Evolutionary conservation across 2,329 filamentous ascomycete genomes (phyloP).

Genomic region (Chaetomiaceae sp.): DNA sequence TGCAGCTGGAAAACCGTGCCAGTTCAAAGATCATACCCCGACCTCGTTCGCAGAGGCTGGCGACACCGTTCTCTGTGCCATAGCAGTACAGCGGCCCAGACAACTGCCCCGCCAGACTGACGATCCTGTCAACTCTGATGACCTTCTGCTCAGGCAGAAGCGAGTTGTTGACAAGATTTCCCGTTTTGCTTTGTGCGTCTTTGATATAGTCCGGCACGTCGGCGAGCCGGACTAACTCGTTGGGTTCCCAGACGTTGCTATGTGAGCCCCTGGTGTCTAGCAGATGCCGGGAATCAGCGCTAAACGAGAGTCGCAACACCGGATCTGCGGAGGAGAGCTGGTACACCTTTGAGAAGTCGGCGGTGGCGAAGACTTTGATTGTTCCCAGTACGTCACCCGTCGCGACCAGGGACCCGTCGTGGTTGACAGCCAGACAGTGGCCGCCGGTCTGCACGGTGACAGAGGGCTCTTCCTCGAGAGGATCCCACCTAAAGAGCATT

Average conservation of each 20-base stretch:
- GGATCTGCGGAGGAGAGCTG: slow-evolving; percentile 26
- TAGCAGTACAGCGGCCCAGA: slow-evolving; percentile 10
- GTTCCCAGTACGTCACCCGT: slow-evolving; percentile 26
- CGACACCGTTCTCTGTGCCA: slow-evolving; percentile 10
- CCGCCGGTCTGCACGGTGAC: slow-evolving; percentile 23
- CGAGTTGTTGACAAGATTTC: not conserved
- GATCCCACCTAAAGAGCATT: slow-evolving; percentile 32
- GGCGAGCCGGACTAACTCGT: slow-evolving; percentile 15
- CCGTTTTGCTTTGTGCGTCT: not conserved
- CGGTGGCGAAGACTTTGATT: slow-evolving; percentile 24
- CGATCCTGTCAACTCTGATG: not conserved
- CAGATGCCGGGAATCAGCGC: slow-evolving; percentile 19
- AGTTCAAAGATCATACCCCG: slow-evolving; percentile 4
- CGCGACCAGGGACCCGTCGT: slow-evolving; percentile 26
- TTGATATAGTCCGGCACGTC: slow-evolving; percentile 11
- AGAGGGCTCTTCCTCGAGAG: slow-evolving; percentile 24
- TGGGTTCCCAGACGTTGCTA: slow-evolving; percentile 26
- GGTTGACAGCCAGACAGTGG: slow-evolving; percentile 22
- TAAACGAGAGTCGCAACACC: slow-evolving; percentile 17
- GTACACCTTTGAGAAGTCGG: slow-evolving; percentile 25
- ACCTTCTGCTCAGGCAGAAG: not conserved
- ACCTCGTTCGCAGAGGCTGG: slow-evolving; percentile 1
- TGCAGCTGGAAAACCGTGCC: not conserved
- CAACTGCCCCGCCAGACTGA: slow-evolving; percentile 1
- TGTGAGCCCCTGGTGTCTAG: slow-evolving; percentile 19